Evolutionary conservation across 148 eudicot species (phyloP), one percentile per base, ranked within the genome.

Genomic region (Tetragonia tetragonoides): DNA sequence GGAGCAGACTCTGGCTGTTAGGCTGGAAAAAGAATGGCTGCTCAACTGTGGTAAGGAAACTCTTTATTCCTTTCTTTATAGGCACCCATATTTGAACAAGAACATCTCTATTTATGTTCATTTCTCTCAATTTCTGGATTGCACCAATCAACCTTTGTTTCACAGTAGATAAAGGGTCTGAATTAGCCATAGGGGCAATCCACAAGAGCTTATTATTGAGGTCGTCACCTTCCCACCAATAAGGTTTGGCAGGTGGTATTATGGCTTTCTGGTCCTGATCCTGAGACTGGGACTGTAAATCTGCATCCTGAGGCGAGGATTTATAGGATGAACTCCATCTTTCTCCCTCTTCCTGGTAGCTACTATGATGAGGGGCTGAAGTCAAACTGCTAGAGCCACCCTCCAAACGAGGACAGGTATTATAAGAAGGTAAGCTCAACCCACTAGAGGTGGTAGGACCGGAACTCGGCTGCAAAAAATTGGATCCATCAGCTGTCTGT

Each of bases 1-100:
- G 65, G 44, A 63, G 68, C 74, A 86, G 60, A 23, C 81, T 62
- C 16, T 7, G 47, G 47, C 77, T 80, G 18, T 62, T 63, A 37
- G 83, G 86, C 61, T 83, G 83, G 12, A 39, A 66, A 57, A 84
- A 86, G 41, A 83, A 65, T 2, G 88, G 88, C 75, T 86, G 88
- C 77, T 79, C 81, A 15, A 79, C 81, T 34, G 88, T 86, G 24
- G 86, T 86, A 47, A 86, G 88, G 77, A 75, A 83, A 73, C 82
- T 86, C 79, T 79, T 59, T 10, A 69, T 7, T 23, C 86, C 88
- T 77, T 73, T 81, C 42, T 73, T 83, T 60, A 84, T 77, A 59
- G 88, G 88, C 23, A 84, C 83, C 88, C 88, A 91, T 76, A 89
- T 76, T 73, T 91, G 93, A 84, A 91, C 86, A 16, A 91, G 89